Base-by-base conservation (phyloP, 148 eudicot genomes). In the Camellia granthamiana region DNA sequence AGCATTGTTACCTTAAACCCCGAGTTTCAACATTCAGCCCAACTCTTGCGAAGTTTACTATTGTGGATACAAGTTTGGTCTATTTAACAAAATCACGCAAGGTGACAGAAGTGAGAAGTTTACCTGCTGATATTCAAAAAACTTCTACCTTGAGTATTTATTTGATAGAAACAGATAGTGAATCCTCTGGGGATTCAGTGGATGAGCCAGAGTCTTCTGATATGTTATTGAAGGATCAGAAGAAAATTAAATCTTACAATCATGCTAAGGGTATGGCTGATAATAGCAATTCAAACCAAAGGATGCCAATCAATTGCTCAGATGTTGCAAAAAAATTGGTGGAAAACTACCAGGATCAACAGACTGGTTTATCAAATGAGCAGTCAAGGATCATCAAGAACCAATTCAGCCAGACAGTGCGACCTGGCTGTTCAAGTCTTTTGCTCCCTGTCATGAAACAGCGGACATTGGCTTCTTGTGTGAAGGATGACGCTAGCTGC, bases 41-140 rank as follows among this genome's bases (percentile, higher is more conserved):
- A n/a, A 81, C 76, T 75, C 43, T 61, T 44, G 42, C 78, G 79
- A 85, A 78, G 78, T 88, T 85, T 75, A 90, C 90, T 55, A 76
- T 90, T 55, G 86, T 90, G 41, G 93, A 90, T 77, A 88, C 91
- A 44, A 90, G 88, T 71, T 70, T 87, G 78, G 62, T 84, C 78
- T 43, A 68, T 83, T 87, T 68, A 78, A 87, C 69, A 81, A 76
- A 82, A 75, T 74, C 76, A 41, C 78, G 11, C 72, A 87, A 79
- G 79, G 85, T 86, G 72, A 82, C 80, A 61, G 91, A 84, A 74
- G 61, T 88, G 61, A 87, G 79, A 79, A 83, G 75, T 77, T 82
- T 88, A 67, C 91, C 93, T 46, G 74, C 12, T 82, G 89, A 90
- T 66, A 71, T 81, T 62, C 76, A 82, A 61, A 69, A 75, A 54